A percentile compares a stretch with the other conserved stretches of the same genome.
These are phyloP conservation scores for Aphanomyces astaci DNA, from an alignment of 352 stramenopile genomes.

Conservation along the genomic window DNA sequence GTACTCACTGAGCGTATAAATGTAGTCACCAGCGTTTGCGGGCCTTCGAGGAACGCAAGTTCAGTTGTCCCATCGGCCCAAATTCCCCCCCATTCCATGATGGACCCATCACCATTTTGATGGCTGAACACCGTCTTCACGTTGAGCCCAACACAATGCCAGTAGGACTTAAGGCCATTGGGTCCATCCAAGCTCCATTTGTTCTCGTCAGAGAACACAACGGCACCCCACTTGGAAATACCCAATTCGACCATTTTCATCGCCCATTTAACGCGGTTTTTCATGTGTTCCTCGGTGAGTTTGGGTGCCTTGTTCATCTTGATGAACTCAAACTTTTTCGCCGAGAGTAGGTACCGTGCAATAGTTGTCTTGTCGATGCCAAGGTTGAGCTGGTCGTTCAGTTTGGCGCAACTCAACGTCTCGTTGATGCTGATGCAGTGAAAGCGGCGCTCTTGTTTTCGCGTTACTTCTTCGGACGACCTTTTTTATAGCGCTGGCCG, in stretches of 20 bases:
- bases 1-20: too few relatives aligned
- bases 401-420: not conserved
- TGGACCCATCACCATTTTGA: slow-evolving; percentile 1
- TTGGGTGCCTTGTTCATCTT: not conserved
- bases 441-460: not conserved
- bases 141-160: not conserved
- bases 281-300: not conserved
- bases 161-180: not conserved
- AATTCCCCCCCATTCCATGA: slow-evolving; percentile 11
- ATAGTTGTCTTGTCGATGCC: not conserved
- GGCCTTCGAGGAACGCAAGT: not conserved
- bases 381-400: not conserved
- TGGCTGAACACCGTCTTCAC: not conserved
- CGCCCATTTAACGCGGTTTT: not conserved
- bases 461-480: not conserved
- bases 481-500: not conserved
- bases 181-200: not conserved
- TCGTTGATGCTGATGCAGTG: too few relatives aligned
- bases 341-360: not conserved
- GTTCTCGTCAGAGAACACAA: not conserved
- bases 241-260: too few relatives aligned
- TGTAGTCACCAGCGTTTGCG: too few relatives aligned
- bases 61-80: slow-evolving; percentile 1
- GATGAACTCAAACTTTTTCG: not conserved
- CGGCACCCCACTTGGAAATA: not conserved